A percentile compares a stretch with the other conserved stretches of the same genome.
Conservation (phyloP, 2,329 filamentous ascomycete species). For the Huntiella bhutanensis region DNA sequence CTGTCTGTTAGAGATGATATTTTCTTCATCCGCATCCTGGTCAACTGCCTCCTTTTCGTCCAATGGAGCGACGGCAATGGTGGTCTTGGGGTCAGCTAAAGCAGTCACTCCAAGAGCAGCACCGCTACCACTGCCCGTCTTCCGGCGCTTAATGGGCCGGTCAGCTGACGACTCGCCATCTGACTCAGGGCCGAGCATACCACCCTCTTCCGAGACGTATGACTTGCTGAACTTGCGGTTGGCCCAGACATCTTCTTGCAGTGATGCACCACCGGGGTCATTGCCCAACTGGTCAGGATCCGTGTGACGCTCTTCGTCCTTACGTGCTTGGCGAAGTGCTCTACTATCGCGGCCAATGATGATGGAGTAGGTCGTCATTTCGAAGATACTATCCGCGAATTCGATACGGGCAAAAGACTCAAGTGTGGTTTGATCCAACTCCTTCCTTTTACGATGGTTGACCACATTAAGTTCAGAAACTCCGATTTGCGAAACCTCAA, state of each 20-base stretch:
- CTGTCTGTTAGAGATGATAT: conserved; percentile 36
- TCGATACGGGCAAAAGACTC: conserved; percentile 43
- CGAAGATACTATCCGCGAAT: conserved; percentile 59
- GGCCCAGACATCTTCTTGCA: conserved; percentile 27
- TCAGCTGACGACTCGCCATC: conserved; percentile 33
- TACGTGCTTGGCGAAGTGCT: conserved; percentile 35
- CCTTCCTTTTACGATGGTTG: neutral
- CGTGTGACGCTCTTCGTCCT: conserved; percentile 29
- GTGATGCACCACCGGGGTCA: neutral
- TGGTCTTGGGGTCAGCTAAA: neutral
- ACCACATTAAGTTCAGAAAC: neutral
- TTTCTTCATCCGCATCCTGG: conserved; percentile 20
- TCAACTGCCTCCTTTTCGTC: conserved; percentile 1
- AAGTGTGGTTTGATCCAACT: conserved; percentile 12
- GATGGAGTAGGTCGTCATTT: conserved; percentile 57
- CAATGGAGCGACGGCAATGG: neutral
- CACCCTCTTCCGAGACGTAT: conserved; percentile 50
- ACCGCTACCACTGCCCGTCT: neutral
- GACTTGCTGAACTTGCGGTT: conserved; percentile 42
- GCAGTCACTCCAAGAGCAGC: neutral
- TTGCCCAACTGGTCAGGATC: conserved; percentile 26
- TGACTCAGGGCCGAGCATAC: conserved; percentile 45
- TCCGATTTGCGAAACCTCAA: conserved; percentile 1
- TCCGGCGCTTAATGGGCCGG: conserved; percentile 2
- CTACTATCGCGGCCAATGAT: conserved; percentile 53